Percentiles rank a stretch among this genome's conserved stretches.
Evolutionary conservation across 2,329 filamentous ascomycete genomes (phyloP).

Genomic region (Aspergillus brunneoviolaceus): DNA sequence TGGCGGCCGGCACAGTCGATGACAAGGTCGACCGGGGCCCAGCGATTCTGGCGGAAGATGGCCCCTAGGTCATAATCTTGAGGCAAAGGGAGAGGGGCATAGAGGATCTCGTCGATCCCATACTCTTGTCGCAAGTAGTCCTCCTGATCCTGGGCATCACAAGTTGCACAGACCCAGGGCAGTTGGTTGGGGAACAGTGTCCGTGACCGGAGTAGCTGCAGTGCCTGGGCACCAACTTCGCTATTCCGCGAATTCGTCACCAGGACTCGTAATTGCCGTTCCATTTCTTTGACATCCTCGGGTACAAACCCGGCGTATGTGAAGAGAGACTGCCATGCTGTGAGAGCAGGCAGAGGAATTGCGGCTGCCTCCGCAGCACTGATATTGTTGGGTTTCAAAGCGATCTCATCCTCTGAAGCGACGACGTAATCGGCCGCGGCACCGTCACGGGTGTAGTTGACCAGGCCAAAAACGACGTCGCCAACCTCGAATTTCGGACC

Average conservation of each 20-base stretch:
- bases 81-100: constrained; percentile 25
- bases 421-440: constrained; percentile 44
- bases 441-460: constrained; percentile 40
- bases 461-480: constrained; percentile 41
- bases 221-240: constrained; percentile 38
- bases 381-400: constrained; percentile 40
- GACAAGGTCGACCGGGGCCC: constrained; percentile 42
- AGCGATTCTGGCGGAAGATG: constrained; percentile 32
- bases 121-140: constrained; percentile 27
- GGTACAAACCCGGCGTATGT: constrained; percentile 35
- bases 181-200: constrained; percentile 30
- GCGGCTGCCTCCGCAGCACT: constrained; percentile 35
- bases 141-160: constrained; percentile 26
- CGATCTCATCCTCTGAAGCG: constrained; percentile 39
- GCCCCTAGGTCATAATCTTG: constrained; percentile 31
- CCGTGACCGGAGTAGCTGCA: constrained; percentile 39
- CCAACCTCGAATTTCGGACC: constrained; percentile 42
- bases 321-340: constrained; percentile 46
- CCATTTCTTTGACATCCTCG: constrained; percentile 13
- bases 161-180: constrained; percentile 43
- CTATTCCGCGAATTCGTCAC: constrained; percentile 39
- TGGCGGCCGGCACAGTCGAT: constrained; percentile 40
- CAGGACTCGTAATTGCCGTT: constrained; percentile 33
- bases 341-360: constrained; percentile 40
- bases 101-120: constrained; percentile 37